Base-by-base conservation (phyloP, 1,284 basidiomycete genomes). In the Moesziomyces globuligerus region DNA sequence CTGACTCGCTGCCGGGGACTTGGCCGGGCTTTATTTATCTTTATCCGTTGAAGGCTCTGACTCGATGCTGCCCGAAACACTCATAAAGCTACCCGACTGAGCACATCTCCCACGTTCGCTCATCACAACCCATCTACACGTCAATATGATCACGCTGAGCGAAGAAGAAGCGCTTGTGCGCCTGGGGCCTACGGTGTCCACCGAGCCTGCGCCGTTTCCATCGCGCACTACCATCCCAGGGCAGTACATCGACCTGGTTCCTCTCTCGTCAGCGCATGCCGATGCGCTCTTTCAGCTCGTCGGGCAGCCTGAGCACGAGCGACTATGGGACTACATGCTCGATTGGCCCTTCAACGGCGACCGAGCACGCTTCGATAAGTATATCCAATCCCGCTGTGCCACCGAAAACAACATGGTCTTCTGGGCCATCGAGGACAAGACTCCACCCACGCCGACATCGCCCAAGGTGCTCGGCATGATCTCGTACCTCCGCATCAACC, bases 301-400 rank as follows among this genome's bases (percentile, higher is more conserved):
- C 0, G 66, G 23, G 1, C 50, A 51, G 23, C 45, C 59, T 26
- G 59, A 70, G 36, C 59, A 70, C 48, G 60, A 64, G 40, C 41
- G 55, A 21, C 32, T 59, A 21, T 70, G 60, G 59, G 60, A 70
- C 32, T 70, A 59, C 45, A 56, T 70, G 55, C 52, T 70, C 18
- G 48, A 64, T 15, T 1, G 4, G 1, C 48, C 66, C 15, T 64
- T 64, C 55, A 32, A 59, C 23, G 66, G 66, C 39, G 58, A 70
- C 39, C 26, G 36, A 3, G n/a, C 34, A 0, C 47, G 42, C 23
- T 65, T 58, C 20, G 15, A 25, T 15, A 4, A 42, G 3, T 58
- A 50, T 43, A 50, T 65, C 23, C 5, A 50, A 7, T 32, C 46
- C 0, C 55, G 54, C 13, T 41, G 37, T 0, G 38, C 24, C 13